A percentile compares a stretch with the other conserved stretches of the same genome.
Conservation (phyloP, 2,329 filamentous ascomycete species). For the Cercospora zeina region DNA sequence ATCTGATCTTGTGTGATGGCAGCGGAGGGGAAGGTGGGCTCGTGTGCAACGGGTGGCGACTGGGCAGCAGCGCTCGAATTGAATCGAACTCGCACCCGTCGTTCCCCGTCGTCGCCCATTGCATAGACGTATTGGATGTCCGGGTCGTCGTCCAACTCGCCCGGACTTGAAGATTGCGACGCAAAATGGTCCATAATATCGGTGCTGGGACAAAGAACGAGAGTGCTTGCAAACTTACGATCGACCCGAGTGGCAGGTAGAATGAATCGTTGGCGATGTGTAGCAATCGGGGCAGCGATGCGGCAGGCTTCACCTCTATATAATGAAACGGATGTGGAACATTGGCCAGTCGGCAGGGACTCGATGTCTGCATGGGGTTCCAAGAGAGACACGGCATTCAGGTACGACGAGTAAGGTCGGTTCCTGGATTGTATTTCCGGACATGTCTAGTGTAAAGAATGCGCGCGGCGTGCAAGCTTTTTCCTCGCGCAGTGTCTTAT, state of each 20-base stretch:
- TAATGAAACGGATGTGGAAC: constrained; percentile 10
- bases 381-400: no score
- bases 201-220: neutral
- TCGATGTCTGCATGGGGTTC: constrained; percentile 2
- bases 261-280: neutral
- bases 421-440: constrained; percentile 11
- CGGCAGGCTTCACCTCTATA: constrained; percentile 4
- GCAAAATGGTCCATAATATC: neutral
- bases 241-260: constrained; percentile 4
- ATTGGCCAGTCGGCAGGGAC: neutral
- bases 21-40: constrained; percentile 16
- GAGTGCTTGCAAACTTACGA: constrained; percentile 3
- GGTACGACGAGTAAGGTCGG: neutral
- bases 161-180: constrained; percentile 11
- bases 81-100: constrained; percentile 16
- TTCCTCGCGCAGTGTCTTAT: constrained; percentile 6
- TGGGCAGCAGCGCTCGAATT: constrained; percentile 9
- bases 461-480: constrained; percentile 3
- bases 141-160: constrained; percentile 14
- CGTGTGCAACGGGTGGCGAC: constrained; percentile 6
- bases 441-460: constrained; percentile 11
- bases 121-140: constrained; percentile 5
- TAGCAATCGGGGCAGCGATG: constrained; percentile 1
- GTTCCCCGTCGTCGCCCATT: constrained; percentile 4
- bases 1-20: constrained; percentile 15